Conservation (phyloP, 2,329 filamentous ascomycete genomes). For the Albophoma yamanashiensis region DNA sequence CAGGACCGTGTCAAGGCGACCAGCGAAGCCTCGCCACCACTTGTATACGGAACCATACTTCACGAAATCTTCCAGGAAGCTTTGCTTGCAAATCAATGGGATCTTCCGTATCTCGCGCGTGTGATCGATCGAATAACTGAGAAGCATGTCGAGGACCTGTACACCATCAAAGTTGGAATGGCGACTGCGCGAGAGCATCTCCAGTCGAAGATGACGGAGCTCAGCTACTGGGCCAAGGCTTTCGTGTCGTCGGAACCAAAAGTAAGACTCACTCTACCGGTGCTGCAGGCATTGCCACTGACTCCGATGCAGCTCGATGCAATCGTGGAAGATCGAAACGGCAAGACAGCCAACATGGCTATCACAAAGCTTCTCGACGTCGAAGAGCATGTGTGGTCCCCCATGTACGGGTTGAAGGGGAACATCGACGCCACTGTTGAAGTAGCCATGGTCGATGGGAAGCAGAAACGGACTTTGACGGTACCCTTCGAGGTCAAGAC, state of each 20-base stretch:
- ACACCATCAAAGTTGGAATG: constrained; percentile 70
- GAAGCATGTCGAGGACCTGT: constrained; percentile 78
- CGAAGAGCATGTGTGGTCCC: constrained; percentile 97
- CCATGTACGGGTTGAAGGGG: constrained; percentile 92
- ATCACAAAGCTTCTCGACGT: constrained; percentile 92
- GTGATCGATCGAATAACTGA: constrained; percentile 60
- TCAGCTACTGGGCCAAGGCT: constrained; percentile 71
- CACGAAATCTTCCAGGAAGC: constrained; percentile 95
- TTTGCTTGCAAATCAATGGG: constrained; percentile 74
- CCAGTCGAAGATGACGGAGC: constrained; percentile 68
- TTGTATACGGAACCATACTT: constrained; percentile 86
- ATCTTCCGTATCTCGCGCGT: constrained; percentile 51
- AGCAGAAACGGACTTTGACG: constrained; percentile 58
- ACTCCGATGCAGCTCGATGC: constrained; percentile 48
- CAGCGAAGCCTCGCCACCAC: constrained; percentile 63
- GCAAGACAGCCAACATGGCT: constrained; percentile 66
- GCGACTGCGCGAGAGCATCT: constrained; percentile 69
- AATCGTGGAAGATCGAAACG: constrained; percentile 68
- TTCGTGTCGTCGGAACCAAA: constrained; percentile 67
- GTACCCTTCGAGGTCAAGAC: constrained; percentile 96
- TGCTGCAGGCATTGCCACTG: constrained; percentile 4
- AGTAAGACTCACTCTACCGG: constrained; percentile 29
- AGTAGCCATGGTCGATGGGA: constrained; percentile 64
- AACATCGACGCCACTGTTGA: constrained; percentile 97
- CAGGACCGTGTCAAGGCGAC: constrained; percentile 93